Evolutionary conservation across 2,329 filamentous ascomycete species (phyloP).

Genomic region (Gaeumannomyces sp.): DNA sequence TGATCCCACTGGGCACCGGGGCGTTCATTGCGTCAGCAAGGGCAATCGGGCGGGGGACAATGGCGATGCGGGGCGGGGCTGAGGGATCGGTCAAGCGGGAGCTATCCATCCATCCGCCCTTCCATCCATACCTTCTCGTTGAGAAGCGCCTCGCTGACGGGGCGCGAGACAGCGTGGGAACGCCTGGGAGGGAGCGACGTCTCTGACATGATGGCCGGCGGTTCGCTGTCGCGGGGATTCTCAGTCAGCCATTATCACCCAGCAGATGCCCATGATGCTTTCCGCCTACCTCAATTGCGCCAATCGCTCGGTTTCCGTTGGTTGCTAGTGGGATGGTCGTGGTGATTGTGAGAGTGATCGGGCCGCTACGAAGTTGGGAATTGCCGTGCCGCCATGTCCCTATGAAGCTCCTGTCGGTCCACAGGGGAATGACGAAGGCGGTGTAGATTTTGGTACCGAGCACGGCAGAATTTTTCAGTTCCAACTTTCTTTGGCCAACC

Average conservation of each 20-base stretch:
- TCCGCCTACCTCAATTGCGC: neutral
- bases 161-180: constrained; percentile 65
- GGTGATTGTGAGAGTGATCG: neutral
- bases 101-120: constrained; percentile 3
- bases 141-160: constrained; percentile 93
- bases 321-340: neutral
- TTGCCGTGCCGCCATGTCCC: neutral
- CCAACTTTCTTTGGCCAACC: neutral
- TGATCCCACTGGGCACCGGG: constrained; percentile 76
- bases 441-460: neutral
- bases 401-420: neutral
- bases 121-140: constrained; percentile 82
- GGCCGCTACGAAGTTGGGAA: neutral
- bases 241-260: neutral
- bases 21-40: constrained; percentile 13
- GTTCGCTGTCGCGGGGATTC: neutral
- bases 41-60: neutral
- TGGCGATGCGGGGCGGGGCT: neutral
- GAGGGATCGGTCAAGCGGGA: neutral
- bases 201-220: constrained; percentile 44
- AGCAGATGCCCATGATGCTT: neutral
- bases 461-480: neutral
- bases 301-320: neutral
- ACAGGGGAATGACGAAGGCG: neutral
- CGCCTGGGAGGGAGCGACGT: constrained; percentile 48